phyloP scores from a whole-genome alignment of 257 asterid genomes.

The Salvia splendens region DNA sequence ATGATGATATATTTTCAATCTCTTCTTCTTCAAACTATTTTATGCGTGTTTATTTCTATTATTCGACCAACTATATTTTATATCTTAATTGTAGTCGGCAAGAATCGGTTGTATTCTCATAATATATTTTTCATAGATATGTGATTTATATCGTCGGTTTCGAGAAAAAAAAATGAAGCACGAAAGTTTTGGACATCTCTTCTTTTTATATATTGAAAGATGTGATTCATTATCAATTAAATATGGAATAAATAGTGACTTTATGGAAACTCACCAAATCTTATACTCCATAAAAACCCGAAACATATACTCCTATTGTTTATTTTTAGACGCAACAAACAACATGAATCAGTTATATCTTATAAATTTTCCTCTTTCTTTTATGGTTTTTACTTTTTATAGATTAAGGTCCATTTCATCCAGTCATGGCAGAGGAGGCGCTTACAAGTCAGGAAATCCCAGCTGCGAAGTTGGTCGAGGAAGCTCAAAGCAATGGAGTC shows the following conservation, averaged over 20 bases:
- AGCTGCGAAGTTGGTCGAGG: slow-evolving; percentile 45
- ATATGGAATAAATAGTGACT: not conserved
- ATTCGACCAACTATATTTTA: not conserved
- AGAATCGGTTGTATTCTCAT: not conserved
- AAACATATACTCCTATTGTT: not conserved
- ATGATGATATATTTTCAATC: not conserved
- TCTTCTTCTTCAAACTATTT: not conserved
- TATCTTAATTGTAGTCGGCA: slow-evolving; percentile 6
- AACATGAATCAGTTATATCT: not conserved
- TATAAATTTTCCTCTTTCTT: not conserved
- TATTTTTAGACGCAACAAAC: not conserved
- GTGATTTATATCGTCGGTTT: not conserved
- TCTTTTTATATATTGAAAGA: not conserved
- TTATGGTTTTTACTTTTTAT: slow-evolving; percentile 13
- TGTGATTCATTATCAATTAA: not conserved
- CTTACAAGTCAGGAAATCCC: slow-evolving; percentile 42
- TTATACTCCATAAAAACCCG: not conserved
- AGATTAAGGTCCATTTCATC: slow-evolving; percentile 26
- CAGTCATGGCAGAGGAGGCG: slow-evolving; percentile 62
- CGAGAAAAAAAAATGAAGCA: not conserved
- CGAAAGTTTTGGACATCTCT: not conserved
- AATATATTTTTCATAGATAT: not conserved
- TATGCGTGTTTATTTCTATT: not conserved
- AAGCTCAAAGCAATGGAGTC: slow-evolving; percentile 37
- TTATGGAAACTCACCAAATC: not conserved